Conservation (phyloP, 2,329 filamentous ascomycete species). For the Falciphora oryzae region DNA sequence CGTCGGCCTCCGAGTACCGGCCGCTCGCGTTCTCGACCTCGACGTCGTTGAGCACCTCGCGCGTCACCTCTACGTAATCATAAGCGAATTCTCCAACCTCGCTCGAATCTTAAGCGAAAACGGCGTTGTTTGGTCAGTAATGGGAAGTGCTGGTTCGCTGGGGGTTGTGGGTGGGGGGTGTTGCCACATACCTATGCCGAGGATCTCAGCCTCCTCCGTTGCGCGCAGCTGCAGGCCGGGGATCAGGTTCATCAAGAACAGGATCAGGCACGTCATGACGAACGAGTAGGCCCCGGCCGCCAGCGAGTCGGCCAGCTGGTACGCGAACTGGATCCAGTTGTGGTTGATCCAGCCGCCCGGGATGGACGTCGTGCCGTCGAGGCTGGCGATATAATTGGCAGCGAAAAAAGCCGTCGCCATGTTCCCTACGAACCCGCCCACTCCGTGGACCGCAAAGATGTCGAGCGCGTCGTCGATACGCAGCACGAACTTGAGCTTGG, state of each 20-base stretch:
- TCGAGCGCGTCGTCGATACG: constrained; percentile 80
- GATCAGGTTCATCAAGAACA: constrained; percentile 73
- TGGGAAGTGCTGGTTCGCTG: too few relatives aligned
- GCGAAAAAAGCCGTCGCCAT: constrained; percentile 78
- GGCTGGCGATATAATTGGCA: constrained; percentile 74
- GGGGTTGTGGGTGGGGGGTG: too few relatives aligned
- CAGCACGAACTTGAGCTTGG: constrained; percentile 82
- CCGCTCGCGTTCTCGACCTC: constrained; percentile 15
- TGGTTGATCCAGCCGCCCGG: constrained; percentile 76
- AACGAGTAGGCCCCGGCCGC: constrained; percentile 75
- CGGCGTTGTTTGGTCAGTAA: too few relatives aligned
- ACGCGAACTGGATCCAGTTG: constrained; percentile 77
- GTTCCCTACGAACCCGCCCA: constrained; percentile 75
- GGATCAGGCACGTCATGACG: constrained; percentile 67
- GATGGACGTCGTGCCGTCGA: constrained; percentile 66
- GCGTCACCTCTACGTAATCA: constrained; percentile 78
- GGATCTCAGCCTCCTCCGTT: constrained; percentile 69
- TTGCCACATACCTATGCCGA: constrained; percentile 55
- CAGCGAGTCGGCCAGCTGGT: constrained; percentile 77
- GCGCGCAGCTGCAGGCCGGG: constrained; percentile 71
- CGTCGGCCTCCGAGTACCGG: constrained; percentile 22
- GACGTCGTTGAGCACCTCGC: constrained; percentile 44
- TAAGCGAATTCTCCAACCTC: constrained; percentile 96
- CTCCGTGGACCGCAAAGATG: constrained; percentile 78
- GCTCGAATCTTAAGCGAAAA: too few relatives aligned